phyloP scores from a whole-genome alignment of 2,329 filamentous ascomycete genomes.

The Bisporella sp. region DNA sequence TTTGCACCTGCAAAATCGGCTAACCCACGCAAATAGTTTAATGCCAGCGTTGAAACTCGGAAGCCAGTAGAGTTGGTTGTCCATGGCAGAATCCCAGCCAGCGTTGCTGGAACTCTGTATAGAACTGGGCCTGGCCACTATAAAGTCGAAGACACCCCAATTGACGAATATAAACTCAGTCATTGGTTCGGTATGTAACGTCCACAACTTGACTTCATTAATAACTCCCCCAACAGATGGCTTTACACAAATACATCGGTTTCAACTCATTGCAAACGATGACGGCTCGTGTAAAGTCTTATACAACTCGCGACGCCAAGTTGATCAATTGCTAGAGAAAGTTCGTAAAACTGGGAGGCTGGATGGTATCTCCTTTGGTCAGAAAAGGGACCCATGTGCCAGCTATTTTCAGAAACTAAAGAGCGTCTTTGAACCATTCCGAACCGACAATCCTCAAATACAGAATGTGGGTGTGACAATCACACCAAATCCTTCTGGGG shows the following conservation, averaged over 20 bases:
- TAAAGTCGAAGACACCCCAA: constrained; percentile 47
- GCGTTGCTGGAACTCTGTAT: constrained; percentile 65
- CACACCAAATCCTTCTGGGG: background rate
- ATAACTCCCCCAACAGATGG: constrained; percentile 43
- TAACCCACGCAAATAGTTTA: background rate
- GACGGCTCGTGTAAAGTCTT: background rate
- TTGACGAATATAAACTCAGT: constrained; percentile 38
- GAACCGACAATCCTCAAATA: background rate
- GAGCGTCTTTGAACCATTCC: background rate
- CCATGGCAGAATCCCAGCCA: constrained; percentile 60
- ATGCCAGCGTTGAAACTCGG: background rate
- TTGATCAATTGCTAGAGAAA: background rate
- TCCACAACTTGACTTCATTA: background rate
- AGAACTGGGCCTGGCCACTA: constrained; percentile 66
- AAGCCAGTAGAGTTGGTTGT: constrained; percentile 55
- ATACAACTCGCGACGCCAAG: constrained; percentile 1
- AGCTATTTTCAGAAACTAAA: background rate
- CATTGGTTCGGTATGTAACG: constrained; percentile 69
- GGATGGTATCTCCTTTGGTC: background rate
- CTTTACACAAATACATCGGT: constrained; percentile 63
- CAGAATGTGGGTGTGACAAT: background rate
- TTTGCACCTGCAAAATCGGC: background rate
- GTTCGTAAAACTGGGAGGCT: background rate
- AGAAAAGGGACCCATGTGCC: background rate
- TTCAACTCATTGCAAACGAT: constrained; percentile 36